These are phyloP conservation scores for Fraxinus angustifolia DNA, from an alignment of 305 asterid genomes.

Conservation along the genomic window DNA sequence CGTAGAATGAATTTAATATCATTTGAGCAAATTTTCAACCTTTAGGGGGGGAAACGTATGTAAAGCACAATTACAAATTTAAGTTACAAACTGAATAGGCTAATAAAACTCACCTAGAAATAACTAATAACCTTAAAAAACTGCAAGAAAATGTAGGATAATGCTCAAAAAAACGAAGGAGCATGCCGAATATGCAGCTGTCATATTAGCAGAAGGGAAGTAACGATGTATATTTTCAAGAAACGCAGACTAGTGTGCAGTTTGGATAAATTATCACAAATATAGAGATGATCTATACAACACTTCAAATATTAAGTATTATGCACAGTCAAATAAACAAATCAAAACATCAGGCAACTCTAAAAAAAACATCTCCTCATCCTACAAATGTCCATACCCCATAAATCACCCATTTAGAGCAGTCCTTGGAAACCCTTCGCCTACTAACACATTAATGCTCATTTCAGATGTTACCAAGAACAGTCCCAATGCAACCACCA, in stretches of 20 bases:
- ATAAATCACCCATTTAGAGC: neutral
- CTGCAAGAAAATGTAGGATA: neutral
- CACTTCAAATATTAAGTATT: neutral
- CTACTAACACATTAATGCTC: neutral
- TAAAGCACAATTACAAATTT: conserved; percentile 22
- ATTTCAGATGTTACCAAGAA: neutral
- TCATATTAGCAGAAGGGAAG: neutral
- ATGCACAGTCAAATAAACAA: neutral
- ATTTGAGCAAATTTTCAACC: neutral
- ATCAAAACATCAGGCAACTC: neutral
- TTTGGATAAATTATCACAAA: neutral
- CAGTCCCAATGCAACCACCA: neutral
- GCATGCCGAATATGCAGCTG: neutral
- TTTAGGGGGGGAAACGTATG: conserved; percentile 9
- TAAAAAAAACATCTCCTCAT: neutral
- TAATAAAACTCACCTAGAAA: conserved; percentile 7
- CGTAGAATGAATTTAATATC: neutral
- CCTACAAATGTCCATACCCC: neutral
- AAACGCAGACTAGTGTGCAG: neutral
- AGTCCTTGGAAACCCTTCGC: neutral
- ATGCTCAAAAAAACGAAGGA: neutral
- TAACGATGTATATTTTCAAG: neutral
- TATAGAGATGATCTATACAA: neutral
- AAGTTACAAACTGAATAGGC: conserved; percentile 26
- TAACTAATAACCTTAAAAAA: conserved; percentile 20